A percentile compares a stretch with the other conserved stretches of the same genome.
phyloP scores from a whole-genome alignment of 2,329 filamentous ascomycete genomes.

The Didymosphaeria variabile region DNA sequence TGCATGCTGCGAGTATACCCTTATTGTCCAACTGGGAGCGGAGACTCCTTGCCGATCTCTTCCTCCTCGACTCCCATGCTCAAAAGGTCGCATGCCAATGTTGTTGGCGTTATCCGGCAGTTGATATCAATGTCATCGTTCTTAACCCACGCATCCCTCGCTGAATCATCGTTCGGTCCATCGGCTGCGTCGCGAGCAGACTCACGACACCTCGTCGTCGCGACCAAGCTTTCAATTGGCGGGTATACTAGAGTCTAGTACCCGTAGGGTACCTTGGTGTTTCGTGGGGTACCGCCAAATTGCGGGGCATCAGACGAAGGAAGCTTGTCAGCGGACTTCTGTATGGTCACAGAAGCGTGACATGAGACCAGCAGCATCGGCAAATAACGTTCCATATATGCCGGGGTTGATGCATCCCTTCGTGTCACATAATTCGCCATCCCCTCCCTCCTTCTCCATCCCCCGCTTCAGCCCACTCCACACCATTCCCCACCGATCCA shows the following conservation, averaged over 20 bases:
- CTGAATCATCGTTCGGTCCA: constrained; percentile 7
- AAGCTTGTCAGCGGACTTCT: neutral
- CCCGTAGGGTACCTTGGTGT: constrained; percentile 6
- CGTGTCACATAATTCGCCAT: constrained; percentile 9
- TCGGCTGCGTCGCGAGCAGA: neutral
- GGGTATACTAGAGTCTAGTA: neutral
- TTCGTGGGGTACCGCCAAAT: constrained; percentile 21
- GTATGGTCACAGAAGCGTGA: constrained; percentile 14
- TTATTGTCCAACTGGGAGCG: constrained; percentile 1
- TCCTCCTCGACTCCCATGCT: neutral
- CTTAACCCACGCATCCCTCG: neutral
- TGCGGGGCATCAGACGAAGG: constrained; percentile 16
- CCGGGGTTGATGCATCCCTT: constrained; percentile 13
- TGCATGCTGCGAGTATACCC: neutral
- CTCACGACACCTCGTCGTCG: neutral
- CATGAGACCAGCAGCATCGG: constrained; percentile 13
- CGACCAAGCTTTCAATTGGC: constrained; percentile 16
- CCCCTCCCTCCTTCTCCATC: neutral
- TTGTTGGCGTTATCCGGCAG: constrained; percentile 4
- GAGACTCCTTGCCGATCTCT: constrained; percentile 4
- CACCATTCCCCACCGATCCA: constrained; percentile 11
- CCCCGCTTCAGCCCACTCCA: constrained; percentile 6
- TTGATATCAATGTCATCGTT: neutral
- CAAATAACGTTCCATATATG: constrained; percentile 15
- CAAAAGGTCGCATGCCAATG: neutral